These are phyloP conservation scores for Hyparrhenia diplandra DNA, from an alignment of 176 grass and related monocot species.

Conservation along the genomic window DNA sequence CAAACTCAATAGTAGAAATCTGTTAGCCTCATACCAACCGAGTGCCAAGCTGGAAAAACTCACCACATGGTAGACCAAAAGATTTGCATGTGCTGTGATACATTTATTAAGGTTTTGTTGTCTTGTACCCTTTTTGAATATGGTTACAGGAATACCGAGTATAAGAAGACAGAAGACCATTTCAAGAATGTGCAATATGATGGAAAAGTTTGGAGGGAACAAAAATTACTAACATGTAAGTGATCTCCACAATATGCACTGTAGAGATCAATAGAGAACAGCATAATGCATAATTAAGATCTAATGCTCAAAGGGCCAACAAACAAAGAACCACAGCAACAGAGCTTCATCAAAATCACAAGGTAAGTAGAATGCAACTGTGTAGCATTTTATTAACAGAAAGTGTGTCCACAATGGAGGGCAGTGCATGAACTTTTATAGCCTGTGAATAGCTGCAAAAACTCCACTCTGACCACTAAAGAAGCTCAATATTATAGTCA, in stretches of 20 bases:
- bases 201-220: not conserved
- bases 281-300: not conserved
- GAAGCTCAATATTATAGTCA: not conserved
- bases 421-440: not conserved
- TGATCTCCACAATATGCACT: not conserved
- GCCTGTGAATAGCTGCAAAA: slow-evolving; percentile 8
- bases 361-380: not conserved
- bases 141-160: not conserved
- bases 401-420: not conserved
- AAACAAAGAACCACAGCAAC: not conserved
- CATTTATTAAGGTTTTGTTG: slow-evolving; percentile 22
- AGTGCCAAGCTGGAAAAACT: slow-evolving; percentile 27
- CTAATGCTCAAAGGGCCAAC: slow-evolving; percentile 5
- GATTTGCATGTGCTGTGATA: slow-evolving; percentile 20
- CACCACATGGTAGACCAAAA: slow-evolving; percentile 31
- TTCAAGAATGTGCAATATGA: not conserved
- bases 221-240: not conserved
- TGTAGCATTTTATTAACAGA: slow-evolving; percentile 3
- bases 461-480: slow-evolving; percentile 6
- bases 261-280: not conserved
- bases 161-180: not conserved
- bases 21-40: slow-evolving; percentile 26
- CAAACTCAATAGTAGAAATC: slow-evolving; percentile 25
- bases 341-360: not conserved
- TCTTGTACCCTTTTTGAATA: slow-evolving; percentile 12